A percentile compares a stretch with the other conserved stretches of the same genome.
Evolutionary conservation across 352 stramenopile species (phyloP).

Genomic region (Pythium brassicae): DNA sequence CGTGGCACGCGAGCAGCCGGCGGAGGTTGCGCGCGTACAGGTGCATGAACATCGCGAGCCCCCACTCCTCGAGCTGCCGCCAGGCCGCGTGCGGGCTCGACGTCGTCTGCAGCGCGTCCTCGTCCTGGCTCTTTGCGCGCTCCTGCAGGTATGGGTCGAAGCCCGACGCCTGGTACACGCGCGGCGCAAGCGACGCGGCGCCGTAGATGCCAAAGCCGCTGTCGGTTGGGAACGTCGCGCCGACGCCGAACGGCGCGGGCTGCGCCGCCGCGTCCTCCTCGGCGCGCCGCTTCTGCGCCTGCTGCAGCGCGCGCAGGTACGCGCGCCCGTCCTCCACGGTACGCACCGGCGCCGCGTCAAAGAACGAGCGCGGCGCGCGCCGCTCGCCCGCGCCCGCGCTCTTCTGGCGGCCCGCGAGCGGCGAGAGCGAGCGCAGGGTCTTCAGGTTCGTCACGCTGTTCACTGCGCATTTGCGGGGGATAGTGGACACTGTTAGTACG

Average conservation of each 20-base stretch:
- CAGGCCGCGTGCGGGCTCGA: conserved; percentile 72
- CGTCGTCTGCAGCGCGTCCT: conserved; percentile 68
- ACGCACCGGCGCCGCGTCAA: conserved; percentile 53
- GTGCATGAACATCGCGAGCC: conserved; percentile 84
- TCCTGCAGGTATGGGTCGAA: conserved; percentile 71
- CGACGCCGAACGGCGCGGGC: conserved; percentile 37
- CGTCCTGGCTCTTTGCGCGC: conserved; percentile 53
- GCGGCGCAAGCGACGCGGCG: conserved; percentile 56
- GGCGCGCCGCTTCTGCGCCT: conserved; percentile 37
- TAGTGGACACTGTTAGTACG: too few relatives aligned
- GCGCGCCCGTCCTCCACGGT: conserved; percentile 72
- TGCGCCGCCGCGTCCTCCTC: conserved; percentile 23
- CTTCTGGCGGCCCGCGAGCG: conserved; percentile 25
- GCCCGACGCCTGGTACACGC: conserved; percentile 80
- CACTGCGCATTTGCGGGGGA: too few relatives aligned
- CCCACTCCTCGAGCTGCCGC: conserved; percentile 72
- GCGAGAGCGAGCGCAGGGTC: conserved; percentile 45
- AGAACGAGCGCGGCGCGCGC: conserved; percentile 52
- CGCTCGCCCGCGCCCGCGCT: conserved; percentile 4
- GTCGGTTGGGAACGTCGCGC: conserved; percentile 46
- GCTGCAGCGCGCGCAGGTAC: conserved; percentile 62
- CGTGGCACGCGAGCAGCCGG: conserved; percentile 72
- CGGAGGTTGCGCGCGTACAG: conserved; percentile 83
- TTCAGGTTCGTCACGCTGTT: conserved; percentile 58
- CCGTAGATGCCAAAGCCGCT: conserved; percentile 72